Conservation (phyloP, 83 land plant genomes). For the Thuja plicata region DNA sequence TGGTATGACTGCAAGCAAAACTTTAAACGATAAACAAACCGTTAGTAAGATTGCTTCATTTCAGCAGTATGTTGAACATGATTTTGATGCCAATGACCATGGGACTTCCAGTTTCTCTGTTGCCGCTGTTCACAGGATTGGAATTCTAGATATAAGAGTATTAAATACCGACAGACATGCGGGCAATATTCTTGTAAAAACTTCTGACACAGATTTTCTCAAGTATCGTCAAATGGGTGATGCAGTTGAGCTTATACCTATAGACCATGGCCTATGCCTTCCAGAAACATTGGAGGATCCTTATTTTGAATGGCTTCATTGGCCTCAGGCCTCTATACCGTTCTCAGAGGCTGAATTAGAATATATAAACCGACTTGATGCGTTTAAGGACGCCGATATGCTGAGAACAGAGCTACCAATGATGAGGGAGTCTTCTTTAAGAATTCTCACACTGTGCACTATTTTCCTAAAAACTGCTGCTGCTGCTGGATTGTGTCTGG, state of each 20-base stretch:
- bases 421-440: constrained; percentile 70
- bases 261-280: constrained; percentile 88
- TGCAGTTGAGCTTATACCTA: constrained; percentile 69
- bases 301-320: constrained; percentile 89
- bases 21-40: constrained; percentile 9
- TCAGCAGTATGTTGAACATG: constrained; percentile 78
- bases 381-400: constrained; percentile 49
- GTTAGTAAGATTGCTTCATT: constrained; percentile 79
- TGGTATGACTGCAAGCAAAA: constrained; percentile 21
- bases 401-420: constrained; percentile 67
- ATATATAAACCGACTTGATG: constrained; percentile 68
- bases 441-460: constrained; percentile 71
- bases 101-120: constrained; percentile 83
- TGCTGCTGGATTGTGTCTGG: constrained; percentile 65
- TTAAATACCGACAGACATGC: constrained; percentile 88
- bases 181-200: constrained; percentile 72
- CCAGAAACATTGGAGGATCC: constrained; percentile 84
- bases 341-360: constrained; percentile 80
- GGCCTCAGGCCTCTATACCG: constrained; percentile 88
- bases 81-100: constrained; percentile 82
- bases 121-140: constrained; percentile 77
- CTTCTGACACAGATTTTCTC: constrained; percentile 23
- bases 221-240: constrained; percentile 31
- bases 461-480: constrained; percentile 72
- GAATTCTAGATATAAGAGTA: constrained; percentile 74